A percentile compares a stretch with the other conserved stretches of the same genome.
phyloP scores from a whole-genome alignment of 768 basidiomycete species.

The Calocera viscosa region DNA sequence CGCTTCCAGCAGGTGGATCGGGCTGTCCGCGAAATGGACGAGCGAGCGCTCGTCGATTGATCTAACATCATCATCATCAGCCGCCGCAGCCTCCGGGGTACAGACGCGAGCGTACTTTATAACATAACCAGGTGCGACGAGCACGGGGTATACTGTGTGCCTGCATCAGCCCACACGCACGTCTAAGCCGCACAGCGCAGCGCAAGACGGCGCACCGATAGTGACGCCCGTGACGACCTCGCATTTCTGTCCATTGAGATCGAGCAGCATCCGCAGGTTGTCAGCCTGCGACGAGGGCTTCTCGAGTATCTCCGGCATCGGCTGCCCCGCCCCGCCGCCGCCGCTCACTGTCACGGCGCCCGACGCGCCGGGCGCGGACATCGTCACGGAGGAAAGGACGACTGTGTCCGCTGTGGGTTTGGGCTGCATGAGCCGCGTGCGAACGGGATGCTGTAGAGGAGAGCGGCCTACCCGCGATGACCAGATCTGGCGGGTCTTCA shows the following conservation, averaged over 20 bases:
- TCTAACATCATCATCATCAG: constrained; percentile 29
- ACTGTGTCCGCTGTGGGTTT: constrained; percentile 72
- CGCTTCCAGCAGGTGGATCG: constrained; percentile 47
- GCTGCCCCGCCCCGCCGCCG: constrained; percentile 31
- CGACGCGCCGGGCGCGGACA: constrained; percentile 45
- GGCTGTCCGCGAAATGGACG: constrained; percentile 61
- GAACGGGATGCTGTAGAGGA: neutral
- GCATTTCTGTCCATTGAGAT: constrained; percentile 73
- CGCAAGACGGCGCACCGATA: constrained; percentile 41
- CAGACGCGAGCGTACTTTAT: constrained; percentile 43
- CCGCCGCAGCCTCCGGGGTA: too few species aligned
- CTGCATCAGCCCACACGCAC: neutral
- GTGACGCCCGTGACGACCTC: constrained; percentile 88
- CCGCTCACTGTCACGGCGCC: too few species aligned
- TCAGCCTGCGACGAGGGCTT: constrained; percentile 73
- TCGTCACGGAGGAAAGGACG: constrained; percentile 66
- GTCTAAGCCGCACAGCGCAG: neutral
- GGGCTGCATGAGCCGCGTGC: neutral
- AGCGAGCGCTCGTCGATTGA: constrained; percentile 72
- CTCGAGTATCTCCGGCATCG: constrained; percentile 67
- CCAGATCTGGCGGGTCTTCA: constrained; percentile 64
- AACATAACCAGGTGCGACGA: constrained; percentile 63
- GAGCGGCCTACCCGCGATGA: constrained; percentile 49
- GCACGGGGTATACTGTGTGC: constrained; percentile 54
- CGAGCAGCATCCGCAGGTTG: constrained; percentile 74